Evolutionary conservation across 371 early-diverging fungal genomes (phyloP), one percentile per base, ranked within the genome.

Genomic region (Dichotomocladium elegans): DNA sequence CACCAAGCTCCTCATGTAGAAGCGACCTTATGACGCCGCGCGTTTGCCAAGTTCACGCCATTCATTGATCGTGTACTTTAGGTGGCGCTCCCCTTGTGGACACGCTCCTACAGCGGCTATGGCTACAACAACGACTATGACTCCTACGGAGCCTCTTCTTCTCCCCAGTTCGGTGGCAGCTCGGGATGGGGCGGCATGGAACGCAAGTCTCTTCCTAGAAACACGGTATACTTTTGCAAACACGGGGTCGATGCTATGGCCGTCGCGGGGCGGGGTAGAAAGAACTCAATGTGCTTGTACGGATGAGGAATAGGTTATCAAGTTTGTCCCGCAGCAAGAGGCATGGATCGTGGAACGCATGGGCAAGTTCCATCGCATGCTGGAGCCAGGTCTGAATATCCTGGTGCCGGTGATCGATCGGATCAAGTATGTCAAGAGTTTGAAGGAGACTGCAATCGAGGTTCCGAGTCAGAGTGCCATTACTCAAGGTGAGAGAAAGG

Each of bases 301-400:
- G n/a, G n/a, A n/a, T n/a, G n/a, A n/a, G 26, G 10, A 21, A 27
- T 61, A 87, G 88, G 71, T 93, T 15, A 65, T 96, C 55, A 93
- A 96, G 68, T 98, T 98, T 70, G 98, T 98, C 15, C 98, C 98
- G 44, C 96, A 98, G 75, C 95, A 97, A 69, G 94, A 96, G 71
- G 95, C 96, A 3, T 97, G 90, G 91, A 85, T 94, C 37, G 86
- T 93, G 6, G 93, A 93, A 63, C 84, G 93, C 29, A 90, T 92
- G 87, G 92, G 92, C 30, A 77, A 77, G 60, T 92, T 92, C 67
- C 76, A 91, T 70, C 79, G 91, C 40, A 83, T 94, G 54, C 73
- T 98, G 19, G 92, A 94, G 42, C 96, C 97, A 5, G 96, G 96
- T 25, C 79, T 98, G 2, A 90, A 92, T 30, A 77, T 98, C 28